Evolutionary conservation across 148 eudicot species (phyloP), one percentile per base, ranked within the genome.

Genomic region (Rhododendron mucronatum): DNA sequence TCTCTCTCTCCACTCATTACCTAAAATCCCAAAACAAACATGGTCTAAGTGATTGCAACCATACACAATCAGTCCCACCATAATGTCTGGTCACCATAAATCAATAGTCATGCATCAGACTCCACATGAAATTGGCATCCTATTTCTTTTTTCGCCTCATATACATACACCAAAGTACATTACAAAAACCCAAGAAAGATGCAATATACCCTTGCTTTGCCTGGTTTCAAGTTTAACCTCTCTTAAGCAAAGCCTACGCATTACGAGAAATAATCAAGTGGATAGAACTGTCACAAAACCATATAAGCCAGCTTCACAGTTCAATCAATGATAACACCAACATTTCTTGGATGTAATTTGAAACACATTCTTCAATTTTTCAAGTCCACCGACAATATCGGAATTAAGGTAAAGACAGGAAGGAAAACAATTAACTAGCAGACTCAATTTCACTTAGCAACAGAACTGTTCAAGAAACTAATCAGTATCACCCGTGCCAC

Each of bases 401-500:
- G 9, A 50, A 80, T 50, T 6, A n/a, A 51, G 61, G 15, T 26
- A 28, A 48, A 3, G 9, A 30, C 18, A 73, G 53, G 63, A 39
- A 14, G 39, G 51, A 73, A 50, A 51, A 73, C 20, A 44, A 2
- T 20, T n/a, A 13, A 48, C 28, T 18, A 9, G 51, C 33, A 50
- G 47, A 55, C 44, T 16, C 65, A 55, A 37, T 37, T 35, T 69
- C 39, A 47, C 84, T 21, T 71, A 82, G 47, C 16, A 13, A 73
- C 33, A 23, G 23, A 26, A 44, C 65, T 33, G n/a, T 26, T 71
- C 28, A 12, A 50, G 69, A 84, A 65, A 89, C 98, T 89, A 74
- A 95, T 97, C 94, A 95, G 92, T 87, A 94, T 87, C 61, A 91
- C 15, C 87, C 90, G 69, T 65, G 98, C 93, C 83, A 88, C 80